Evolutionary conservation across 352 stramenopile genomes (phyloP).

Genomic region (Pythium grandisporangium): DNA sequence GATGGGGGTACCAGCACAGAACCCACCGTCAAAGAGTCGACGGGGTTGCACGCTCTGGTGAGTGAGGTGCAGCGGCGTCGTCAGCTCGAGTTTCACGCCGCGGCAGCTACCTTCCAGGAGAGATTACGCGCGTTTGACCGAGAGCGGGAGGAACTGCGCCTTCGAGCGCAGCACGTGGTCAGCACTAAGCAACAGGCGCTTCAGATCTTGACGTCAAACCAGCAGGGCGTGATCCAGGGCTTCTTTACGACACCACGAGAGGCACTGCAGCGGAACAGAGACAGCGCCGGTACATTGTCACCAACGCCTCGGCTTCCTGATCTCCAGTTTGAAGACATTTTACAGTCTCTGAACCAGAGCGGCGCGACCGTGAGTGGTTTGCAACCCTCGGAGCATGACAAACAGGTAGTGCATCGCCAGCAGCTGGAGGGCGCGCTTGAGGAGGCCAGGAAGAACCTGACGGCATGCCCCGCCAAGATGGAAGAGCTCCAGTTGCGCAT

Average conservation of each 20-base stretch:
- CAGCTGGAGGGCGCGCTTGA: conserved; percentile 15
- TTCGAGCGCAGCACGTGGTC: conserved; percentile 22
- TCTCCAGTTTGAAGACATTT: conserved; percentile 28
- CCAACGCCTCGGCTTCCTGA: conserved; percentile 2
- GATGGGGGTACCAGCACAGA: too few relatives aligned
- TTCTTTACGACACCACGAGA: conserved; percentile 23
- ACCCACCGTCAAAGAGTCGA: neutral
- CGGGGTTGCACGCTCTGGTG: conserved; percentile 15
- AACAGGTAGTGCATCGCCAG: conserved; percentile 12
- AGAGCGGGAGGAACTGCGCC: conserved; percentile 22
- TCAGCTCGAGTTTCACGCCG: conserved; percentile 19
- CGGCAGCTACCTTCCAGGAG: conserved; percentile 19
- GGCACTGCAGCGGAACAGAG: conserved; percentile 5
- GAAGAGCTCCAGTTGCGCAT: conserved; percentile 19
- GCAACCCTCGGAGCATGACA: conserved; percentile 16
- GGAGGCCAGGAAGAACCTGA: conserved; percentile 17
- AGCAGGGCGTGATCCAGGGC: conserved; percentile 34
- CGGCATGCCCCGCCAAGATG: conserved; percentile 9
- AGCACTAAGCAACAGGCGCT: conserved; percentile 34
- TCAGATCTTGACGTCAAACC: conserved; percentile 47
- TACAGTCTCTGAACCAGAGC: conserved; percentile 25
- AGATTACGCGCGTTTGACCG: conserved; percentile 27
- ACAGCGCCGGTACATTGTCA: too few relatives aligned
- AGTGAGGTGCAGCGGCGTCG: conserved; percentile 24
- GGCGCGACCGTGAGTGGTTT: conserved; percentile 16